A percentile compares a stretch with the other conserved stretches of the same genome.
Conservation (phyloP, 495 filamentous ascomycete species). For the Copromyces sp. region DNA sequence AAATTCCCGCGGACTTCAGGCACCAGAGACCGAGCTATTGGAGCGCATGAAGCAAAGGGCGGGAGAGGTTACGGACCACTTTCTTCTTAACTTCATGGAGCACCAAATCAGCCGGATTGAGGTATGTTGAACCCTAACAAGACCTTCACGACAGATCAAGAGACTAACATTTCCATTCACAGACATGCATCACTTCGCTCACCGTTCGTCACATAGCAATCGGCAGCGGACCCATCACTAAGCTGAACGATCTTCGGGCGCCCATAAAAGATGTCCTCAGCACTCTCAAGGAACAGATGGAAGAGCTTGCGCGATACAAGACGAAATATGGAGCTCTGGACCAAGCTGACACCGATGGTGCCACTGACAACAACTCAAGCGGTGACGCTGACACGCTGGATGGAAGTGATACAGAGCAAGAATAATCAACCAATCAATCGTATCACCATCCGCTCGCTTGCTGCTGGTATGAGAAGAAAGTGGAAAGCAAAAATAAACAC, state of each 20-base stretch:
- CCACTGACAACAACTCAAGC: background rate
- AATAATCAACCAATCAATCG: constrained; percentile 6
- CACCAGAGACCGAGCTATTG: constrained; percentile 70
- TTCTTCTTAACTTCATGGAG: constrained; percentile 78
- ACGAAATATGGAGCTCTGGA: constrained; percentile 31
- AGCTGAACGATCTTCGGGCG: constrained; percentile 37
- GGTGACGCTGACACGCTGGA: constrained; percentile 4
- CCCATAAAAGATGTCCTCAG: constrained; percentile 40
- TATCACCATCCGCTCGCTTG: background rate
- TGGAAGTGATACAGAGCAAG: constrained; percentile 23
- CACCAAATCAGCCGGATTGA: constrained; percentile 93
- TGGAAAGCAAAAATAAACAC: background rate
- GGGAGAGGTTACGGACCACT: constrained; percentile 78
- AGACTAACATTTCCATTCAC: constrained; percentile 6
- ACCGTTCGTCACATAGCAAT: constrained; percentile 53
- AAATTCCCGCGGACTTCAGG: constrained; percentile 43
- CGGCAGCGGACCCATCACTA: constrained; percentile 24
- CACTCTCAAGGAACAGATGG: constrained; percentile 30
- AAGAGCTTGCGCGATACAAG: constrained; percentile 39
- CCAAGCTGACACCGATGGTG: background rate
- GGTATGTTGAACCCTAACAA: constrained; percentile 41
- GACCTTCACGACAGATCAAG: background rate
- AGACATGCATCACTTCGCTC: constrained; percentile 54
- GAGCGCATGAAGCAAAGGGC: constrained; percentile 74
- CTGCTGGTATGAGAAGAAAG: background rate